Evolutionary conservation across 495 filamentous ascomycete genomes (phyloP).

Genomic region (Cetradonia linearis): DNA sequence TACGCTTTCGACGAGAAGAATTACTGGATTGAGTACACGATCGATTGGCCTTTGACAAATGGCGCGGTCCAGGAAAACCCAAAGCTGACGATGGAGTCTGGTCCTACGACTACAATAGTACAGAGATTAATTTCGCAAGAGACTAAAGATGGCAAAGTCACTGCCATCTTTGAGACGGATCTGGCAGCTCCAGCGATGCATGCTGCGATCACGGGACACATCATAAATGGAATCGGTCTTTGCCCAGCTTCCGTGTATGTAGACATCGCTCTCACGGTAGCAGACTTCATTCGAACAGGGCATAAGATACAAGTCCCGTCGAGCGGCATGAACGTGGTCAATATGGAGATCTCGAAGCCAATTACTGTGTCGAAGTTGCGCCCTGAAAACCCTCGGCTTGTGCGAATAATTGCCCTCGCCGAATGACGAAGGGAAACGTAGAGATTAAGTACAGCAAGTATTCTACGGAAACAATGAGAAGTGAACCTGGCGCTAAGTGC

Average conservation of each 20-base stretch:
- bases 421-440: neutral
- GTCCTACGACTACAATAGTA: slow-evolving; percentile 23
- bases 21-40: slow-evolving; percentile 57
- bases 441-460: neutral
- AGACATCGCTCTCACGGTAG: neutral
- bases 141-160: neutral
- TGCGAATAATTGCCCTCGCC: neutral
- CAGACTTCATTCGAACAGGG: neutral
- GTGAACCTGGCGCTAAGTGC: slow-evolving; percentile 24
- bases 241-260: neutral
- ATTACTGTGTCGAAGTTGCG: neutral
- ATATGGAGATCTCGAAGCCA: neutral
- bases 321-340: neutral
- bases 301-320: neutral
- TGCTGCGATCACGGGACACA: slow-evolving; percentile 24
- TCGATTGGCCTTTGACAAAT: slow-evolving; percentile 30
- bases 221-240: neutral
- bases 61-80: slow-evolving; percentile 17
- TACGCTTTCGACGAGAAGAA: slow-evolving; percentile 59
- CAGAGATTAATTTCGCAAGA: neutral
- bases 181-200: slow-evolving; percentile 48
- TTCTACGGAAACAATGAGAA: neutral
- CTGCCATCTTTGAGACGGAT: slow-evolving; percentile 38
- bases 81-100: slow-evolving; percentile 24
- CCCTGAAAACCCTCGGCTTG: neutral